These are phyloP conservation scores for Staphylotrichum tortipilum DNA, from an alignment of 495 filamentous ascomycete species.

Conservation along the genomic window DNA sequence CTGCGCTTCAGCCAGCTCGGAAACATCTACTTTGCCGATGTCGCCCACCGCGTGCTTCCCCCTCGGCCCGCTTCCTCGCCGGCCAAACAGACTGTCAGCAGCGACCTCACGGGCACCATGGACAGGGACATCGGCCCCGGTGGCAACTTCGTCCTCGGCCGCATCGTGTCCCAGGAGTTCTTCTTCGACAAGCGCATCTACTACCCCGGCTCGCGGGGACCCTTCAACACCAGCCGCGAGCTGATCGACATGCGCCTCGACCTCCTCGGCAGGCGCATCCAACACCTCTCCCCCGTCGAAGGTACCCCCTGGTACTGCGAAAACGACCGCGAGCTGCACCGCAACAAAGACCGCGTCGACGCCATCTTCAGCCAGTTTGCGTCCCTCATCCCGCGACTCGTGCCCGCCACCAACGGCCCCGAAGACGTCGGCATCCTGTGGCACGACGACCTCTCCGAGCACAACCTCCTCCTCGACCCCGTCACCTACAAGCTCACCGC, in stretches of 20 bases:
- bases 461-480: conserved; percentile 19
- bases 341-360: neutral
- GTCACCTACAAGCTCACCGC: conserved; percentile 17
- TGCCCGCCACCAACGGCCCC: conserved; percentile 1
- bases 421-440: conserved; percentile 14
- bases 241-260: conserved; percentile 3
- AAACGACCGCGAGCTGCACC: conserved; percentile 1
- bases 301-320: conserved; percentile 6
- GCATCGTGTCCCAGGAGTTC: conserved; percentile 10
- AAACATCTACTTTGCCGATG: conserved; percentile 8
- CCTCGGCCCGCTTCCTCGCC: neutral
- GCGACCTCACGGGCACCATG: neutral
- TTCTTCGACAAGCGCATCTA: conserved; percentile 8
- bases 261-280: conserved; percentile 4
- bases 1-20: conserved; percentile 10
- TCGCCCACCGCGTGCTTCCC: conserved; percentile 1
- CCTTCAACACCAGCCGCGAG: conserved; percentile 2
- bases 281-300: neutral
- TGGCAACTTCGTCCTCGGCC: conserved; percentile 5
- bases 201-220: conserved; percentile 4
- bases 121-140: conserved; percentile 3
- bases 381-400: neutral
- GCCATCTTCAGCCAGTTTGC: conserved; percentile 4
- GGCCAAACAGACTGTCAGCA: neutral
- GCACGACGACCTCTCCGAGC: conserved; percentile 20